Evolutionary conservation across 495 filamentous ascomycete genomes (phyloP), one percentile per base, ranked within the genome.

Genomic region (Penicillium ucsense): DNA sequence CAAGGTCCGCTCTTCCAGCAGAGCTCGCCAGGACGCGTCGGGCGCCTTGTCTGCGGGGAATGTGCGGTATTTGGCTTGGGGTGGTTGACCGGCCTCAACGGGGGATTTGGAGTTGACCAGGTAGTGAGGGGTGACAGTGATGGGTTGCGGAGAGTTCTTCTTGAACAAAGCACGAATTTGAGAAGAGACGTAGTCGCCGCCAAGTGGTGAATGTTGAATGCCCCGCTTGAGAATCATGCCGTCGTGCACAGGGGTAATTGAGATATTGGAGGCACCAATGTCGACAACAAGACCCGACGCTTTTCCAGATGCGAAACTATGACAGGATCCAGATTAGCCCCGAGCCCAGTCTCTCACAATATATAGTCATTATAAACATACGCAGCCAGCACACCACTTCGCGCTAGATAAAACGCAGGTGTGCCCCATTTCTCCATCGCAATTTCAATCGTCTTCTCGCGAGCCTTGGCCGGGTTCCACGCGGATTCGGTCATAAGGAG

Each of bases 351-450:
- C 28, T 5, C n/a, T 3, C 11, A 20, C 35, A 35, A 32, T 4
- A 7, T 7, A 3, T 32, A 6, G 9, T 9, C 20, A 29, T 8
- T 12, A 6, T 27, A 12, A 12, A 76, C 78, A 55, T 74, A 83
- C 78, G 81, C 71, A 41, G 81, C 72, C 52, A 84, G 65, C 42
- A 83, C 80, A 33, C 84, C 84, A 43, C 67, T 80, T 45, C 81
- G 78, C 9, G 84, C 86, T 43, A 95, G 73, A 74, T 89, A 98
- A 68, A 94, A 97, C 4, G 92, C 92, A 9, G 92, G 92, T 35
- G 80, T 82, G 10, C 89, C 90, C 84, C 91, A 98, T 52, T 79
- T 85, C 74, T 98, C 92, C 81, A 98, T 95, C 31, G 84, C 87
- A 45, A 95, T 79, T 67, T 98, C 94, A 54, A 96, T 88, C 5